A percentile compares a stretch with the other conserved stretches of the same genome.
Conservation (phyloP, 768 basidiomycete species). For the Roridomyces roridus region DNA sequence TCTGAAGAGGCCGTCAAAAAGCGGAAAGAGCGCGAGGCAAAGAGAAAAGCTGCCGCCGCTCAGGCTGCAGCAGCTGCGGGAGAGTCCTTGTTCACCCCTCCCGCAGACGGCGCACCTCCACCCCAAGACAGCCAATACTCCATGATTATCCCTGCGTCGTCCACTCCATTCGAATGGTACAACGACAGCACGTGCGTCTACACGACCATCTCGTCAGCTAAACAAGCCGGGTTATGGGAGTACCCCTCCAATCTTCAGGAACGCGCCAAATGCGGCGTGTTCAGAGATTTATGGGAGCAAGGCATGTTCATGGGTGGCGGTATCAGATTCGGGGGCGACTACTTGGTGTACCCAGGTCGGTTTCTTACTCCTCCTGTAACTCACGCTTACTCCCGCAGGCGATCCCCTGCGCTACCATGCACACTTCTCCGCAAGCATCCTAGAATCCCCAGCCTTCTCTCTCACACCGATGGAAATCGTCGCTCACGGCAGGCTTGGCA, state of each 20-base stretch:
- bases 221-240: slow-evolving; percentile 73
- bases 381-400: slow-evolving; percentile 49
- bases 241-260: slow-evolving; percentile 73
- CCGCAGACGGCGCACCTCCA: slow-evolving; percentile 8
- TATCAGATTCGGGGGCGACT: slow-evolving; percentile 95
- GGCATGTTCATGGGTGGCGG: slow-evolving; percentile 90
- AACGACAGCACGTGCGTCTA: slow-evolving; percentile 48
- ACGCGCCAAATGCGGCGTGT: slow-evolving; percentile 80
- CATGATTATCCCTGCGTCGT: slow-evolving; percentile 71
- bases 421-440: slow-evolving; percentile 88
- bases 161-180: slow-evolving; percentile 76
- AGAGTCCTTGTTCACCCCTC: slow-evolving; percentile 7
- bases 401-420: slow-evolving; percentile 97
- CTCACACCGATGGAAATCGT: slow-evolving; percentile 93
- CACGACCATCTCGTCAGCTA: slow-evolving; percentile 64
- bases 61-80: slow-evolving; percentile 16
- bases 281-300: slow-evolving; percentile 80
- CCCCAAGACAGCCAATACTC: slow-evolving; percentile 42
- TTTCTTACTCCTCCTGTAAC: slow-evolving; percentile 7
- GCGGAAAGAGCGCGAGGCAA: slow-evolving; percentile 71
- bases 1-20: slow-evolving; percentile 73
- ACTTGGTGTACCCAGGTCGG: slow-evolving; percentile 93
- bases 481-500: slow-evolving; percentile 93
- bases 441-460: slow-evolving; percentile 61
- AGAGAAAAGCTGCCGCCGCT: slow-evolving; percentile 35